Evolutionary conservation across 768 basidiomycete species (phyloP), one percentile per base, ranked within the genome.

Genomic region (Amylocystis lapponica): DNA sequence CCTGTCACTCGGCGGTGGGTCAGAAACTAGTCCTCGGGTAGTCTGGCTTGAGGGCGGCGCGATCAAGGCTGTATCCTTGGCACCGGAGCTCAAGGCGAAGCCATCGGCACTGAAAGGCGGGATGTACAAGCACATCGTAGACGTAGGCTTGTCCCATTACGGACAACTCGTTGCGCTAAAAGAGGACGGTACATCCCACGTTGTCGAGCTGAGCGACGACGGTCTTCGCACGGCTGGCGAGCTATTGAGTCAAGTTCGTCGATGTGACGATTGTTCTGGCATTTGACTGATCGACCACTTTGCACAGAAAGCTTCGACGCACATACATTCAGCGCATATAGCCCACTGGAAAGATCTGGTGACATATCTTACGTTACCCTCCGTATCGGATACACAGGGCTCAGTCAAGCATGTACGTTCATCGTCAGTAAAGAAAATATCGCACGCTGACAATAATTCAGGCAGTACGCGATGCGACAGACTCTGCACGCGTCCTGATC

Each of bases 361-460:
- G 25, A 70, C 70, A 25, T 74, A 74, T 13, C 77, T 75, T 48
- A 65, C 68, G 1, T 79, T 92, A 54, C 66, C 75, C 2, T 90
- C 87, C 58, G 75, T 88, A 46, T 76, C 83, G 6, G 54, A 57
- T 9, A 64, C 65, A 14, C 77, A 92, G 51, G 91, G 91, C 17
- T 70, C 78, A 12, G 76, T 95, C 36, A 63, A 57, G 31, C 79
- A 84, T 57, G 89, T 89, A 63, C 23, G 72, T 56, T 0, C 36
- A 21, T 50, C 31, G 19, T 17, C 32, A 35, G 27, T 9, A n/a
- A 36, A n/a, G n/a, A n/a, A n/a, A n/a, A n/a, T n/a, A n/a, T n/a
- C n/a, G n/a, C n/a, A n/a, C n/a, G n/a, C n/a, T n/a, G n/a, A n/a
- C n/a, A n/a, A n/a, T n/a, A n/a, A n/a, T n/a, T n/a, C n/a, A n/a